phyloP scores from a whole-genome alignment of 768 basidiomycete genomes.

The Dentipellis sp. region DNA sequence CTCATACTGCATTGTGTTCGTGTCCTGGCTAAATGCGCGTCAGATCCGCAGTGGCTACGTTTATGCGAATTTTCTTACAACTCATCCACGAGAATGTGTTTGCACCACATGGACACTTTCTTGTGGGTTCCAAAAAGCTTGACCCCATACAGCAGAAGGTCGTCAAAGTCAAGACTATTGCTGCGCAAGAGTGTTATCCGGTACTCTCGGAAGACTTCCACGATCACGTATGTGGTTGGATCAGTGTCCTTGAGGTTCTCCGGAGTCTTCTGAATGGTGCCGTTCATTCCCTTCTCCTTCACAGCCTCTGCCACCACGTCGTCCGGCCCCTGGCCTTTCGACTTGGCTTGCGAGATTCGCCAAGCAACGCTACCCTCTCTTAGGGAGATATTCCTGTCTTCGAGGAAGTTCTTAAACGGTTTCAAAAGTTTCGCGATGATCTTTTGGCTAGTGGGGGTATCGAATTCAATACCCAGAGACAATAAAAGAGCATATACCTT shows the following conservation, averaged over 20 bases:
- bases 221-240: conserved; percentile 33
- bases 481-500: conserved; percentile 34
- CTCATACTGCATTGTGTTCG: conserved; percentile 73
- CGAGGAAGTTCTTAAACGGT: conserved; percentile 38
- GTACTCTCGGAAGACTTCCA: conserved; percentile 57
- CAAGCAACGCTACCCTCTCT: conserved; percentile 47
- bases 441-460: conserved; percentile 44
- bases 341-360: conserved; percentile 63
- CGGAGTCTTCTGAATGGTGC: background rate
- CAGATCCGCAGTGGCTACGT: background rate
- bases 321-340: conserved; percentile 49
- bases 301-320: conserved; percentile 24
- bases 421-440: conserved; percentile 53
- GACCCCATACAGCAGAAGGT: conserved; percentile 67
- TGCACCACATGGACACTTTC: conserved; percentile 46
- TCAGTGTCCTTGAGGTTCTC: conserved; percentile 1
- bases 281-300: background rate
- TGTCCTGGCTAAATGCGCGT: conserved; percentile 50
- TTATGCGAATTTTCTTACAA: conserved; percentile 40
- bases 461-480: conserved; percentile 1
- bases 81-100: conserved; percentile 72
- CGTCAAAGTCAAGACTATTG: conserved; percentile 84
- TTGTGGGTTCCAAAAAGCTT: conserved; percentile 46
- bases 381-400: conserved; percentile 36
- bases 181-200: conserved; percentile 46